Percentiles rank a stretch among this genome's conserved stretches.
These are phyloP conservation scores for Dactylella cylindrospora DNA, from an alignment of 2,329 filamentous ascomycete genomes.

Conservation along the genomic window DNA sequence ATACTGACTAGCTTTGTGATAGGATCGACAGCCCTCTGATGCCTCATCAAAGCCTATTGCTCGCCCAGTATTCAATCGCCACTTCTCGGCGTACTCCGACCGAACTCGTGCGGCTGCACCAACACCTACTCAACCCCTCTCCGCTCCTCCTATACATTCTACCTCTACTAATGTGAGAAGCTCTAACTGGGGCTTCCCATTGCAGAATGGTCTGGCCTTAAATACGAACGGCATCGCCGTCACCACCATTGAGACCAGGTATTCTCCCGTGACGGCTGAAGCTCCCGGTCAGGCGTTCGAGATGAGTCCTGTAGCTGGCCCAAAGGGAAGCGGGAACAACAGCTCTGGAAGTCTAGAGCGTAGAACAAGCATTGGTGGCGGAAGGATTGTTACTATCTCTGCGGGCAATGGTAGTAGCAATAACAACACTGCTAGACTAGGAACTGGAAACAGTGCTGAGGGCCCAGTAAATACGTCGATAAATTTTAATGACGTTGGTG, in stretches of 20 bases:
- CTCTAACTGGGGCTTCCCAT: constrained; percentile 42
- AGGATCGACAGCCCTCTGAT: too few relatives aligned
- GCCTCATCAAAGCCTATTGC: too few relatives aligned
- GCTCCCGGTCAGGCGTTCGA: constrained; percentile 27
- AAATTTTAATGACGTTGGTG: constrained; percentile 26
- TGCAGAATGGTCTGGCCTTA: constrained; percentile 9
- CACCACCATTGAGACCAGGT: constrained; percentile 35
- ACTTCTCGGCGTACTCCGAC: constrained; percentile 21
- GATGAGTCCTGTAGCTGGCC: constrained; percentile 16
- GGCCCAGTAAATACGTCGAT: constrained; percentile 1
- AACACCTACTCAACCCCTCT: constrained; percentile 9
- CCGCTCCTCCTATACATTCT: constrained; percentile 23
- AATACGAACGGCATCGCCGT: constrained; percentile 26
- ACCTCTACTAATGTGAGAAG: constrained; percentile 26
- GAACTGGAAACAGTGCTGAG: constrained; percentile 1
- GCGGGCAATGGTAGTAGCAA: constrained; percentile 7
- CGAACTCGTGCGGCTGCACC: constrained; percentile 13
- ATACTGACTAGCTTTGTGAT: too few relatives aligned
- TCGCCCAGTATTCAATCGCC: constrained; percentile 14
- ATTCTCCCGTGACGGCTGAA: constrained; percentile 23
- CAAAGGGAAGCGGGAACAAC: too few relatives aligned
- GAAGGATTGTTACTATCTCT: too few relatives aligned
- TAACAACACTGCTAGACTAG: constrained; percentile 12
- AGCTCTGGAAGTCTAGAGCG: too few relatives aligned
- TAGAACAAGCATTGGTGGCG: constrained; percentile 37